Evolutionary conservation across 2,329 filamentous ascomycete species (phyloP).

Genomic region (Graphilbum ipis-grandicollis): DNA sequence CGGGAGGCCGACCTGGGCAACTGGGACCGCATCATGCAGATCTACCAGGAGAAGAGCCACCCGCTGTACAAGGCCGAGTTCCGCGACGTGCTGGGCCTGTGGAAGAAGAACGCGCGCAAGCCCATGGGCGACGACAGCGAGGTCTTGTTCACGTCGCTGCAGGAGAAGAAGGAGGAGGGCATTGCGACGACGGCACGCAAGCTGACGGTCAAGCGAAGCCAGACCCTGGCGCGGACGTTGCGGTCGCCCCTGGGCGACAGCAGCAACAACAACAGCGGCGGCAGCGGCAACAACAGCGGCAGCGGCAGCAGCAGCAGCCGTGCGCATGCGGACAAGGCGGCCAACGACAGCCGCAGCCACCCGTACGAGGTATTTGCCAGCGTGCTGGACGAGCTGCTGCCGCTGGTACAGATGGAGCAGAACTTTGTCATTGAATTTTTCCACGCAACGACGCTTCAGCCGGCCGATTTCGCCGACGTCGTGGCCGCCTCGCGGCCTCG

Average conservation of each 20-base stretch:
- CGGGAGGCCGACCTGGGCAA: constrained; percentile 67
- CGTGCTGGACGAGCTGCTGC: constrained; percentile 65
- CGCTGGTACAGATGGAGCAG: constrained; percentile 79
- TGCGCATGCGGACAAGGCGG: constrained; percentile 32
- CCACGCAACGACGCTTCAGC: constrained; percentile 74
- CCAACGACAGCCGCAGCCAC: constrained; percentile 46
- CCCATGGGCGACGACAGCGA: constrained; percentile 59
- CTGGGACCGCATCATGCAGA: constrained; percentile 64
- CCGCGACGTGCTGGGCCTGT: constrained; percentile 55
- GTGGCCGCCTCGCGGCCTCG: constrained; percentile 49
- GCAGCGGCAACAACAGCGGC: neutral
- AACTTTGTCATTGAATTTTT: constrained; percentile 97
- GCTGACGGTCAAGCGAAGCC: constrained; percentile 83
- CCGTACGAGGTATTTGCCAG: constrained; percentile 70
- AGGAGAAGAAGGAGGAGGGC: constrained; percentile 68
- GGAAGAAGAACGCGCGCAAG: constrained; percentile 67
- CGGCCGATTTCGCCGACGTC: constrained; percentile 66
- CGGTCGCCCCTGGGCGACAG: constrained; percentile 50
- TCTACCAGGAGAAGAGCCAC: constrained; percentile 63
- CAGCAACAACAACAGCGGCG: constrained; percentile 10
- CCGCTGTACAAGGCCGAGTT: constrained; percentile 72
- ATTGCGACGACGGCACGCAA: constrained; percentile 67
- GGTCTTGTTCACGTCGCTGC: constrained; percentile 67
- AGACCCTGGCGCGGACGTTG: constrained; percentile 62
- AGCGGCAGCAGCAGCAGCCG: constrained; percentile 8